A percentile compares a stretch with the other conserved stretches of the same genome.
These are phyloP conservation scores for Colletotrichum higginsianum DNA, from an alignment of 2,329 filamentous ascomycete genomes.

Conservation along the genomic window DNA sequence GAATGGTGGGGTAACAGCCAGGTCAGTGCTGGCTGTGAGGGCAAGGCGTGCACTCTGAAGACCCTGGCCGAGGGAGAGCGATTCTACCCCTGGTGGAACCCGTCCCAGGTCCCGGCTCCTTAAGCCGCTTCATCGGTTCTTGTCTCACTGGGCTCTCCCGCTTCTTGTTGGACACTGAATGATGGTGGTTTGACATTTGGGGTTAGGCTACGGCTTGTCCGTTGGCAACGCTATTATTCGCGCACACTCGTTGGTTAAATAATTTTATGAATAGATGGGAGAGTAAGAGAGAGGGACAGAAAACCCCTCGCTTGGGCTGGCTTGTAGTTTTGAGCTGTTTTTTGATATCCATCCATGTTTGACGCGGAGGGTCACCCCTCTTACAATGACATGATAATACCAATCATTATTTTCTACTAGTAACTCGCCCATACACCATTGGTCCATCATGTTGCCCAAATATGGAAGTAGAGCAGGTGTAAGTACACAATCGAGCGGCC, in stretches of 20 bases:
- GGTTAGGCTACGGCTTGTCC: neutral
- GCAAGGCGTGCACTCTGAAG: slow-evolving; percentile 44
- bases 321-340: slow-evolving; percentile 1
- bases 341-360: slow-evolving; percentile 29
- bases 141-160: slow-evolving; percentile 30
- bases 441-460: too few relatives aligned
- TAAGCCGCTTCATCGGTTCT: slow-evolving; percentile 23
- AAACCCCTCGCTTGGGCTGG: neutral
- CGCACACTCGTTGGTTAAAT: neutral
- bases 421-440: too few relatives aligned
- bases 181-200: neutral
- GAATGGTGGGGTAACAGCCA: slow-evolving; percentile 51
- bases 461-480: too few relatives aligned
- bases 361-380: neutral
- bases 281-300: neutral
- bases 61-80: slow-evolving; percentile 51
- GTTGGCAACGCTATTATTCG: neutral
- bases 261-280: slow-evolving; percentile 11
- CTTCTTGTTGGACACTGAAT: slow-evolving; percentile 29
- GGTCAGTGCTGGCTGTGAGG: slow-evolving; percentile 46
- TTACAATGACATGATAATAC: neutral
- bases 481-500: too few relatives aligned
- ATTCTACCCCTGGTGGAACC: slow-evolving; percentile 55
- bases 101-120: slow-evolving; percentile 35
- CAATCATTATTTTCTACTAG: slow-evolving; percentile 1